These are phyloP conservation scores for Zoysia japonica DNA, from an alignment of 176 grass and related monocot species.

Conservation along the genomic window DNA sequence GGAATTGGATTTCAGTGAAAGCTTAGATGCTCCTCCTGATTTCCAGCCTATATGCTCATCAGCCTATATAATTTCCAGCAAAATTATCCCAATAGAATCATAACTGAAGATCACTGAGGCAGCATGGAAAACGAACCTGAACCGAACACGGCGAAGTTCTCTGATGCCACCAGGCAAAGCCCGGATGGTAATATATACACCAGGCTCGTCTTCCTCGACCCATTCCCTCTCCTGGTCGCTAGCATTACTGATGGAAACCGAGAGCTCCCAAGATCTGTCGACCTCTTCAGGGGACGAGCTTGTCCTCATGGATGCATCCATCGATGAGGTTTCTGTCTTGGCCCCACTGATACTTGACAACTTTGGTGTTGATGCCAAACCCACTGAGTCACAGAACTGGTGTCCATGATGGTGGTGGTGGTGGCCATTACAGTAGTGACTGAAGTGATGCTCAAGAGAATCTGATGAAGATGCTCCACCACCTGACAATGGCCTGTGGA, in stretches of 20 bases:
- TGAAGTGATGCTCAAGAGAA: conserved; percentile 66
- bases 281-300: conserved; percentile 78
- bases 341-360: conserved; percentile 88
- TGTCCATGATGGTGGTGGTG: conserved; percentile 49
- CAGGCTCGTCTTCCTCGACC: conserved; percentile 92
- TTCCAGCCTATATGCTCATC: background rate
- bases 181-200: conserved; percentile 93
- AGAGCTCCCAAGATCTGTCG: conserved; percentile 72
- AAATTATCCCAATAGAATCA: background rate
- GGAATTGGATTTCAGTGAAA: background rate
- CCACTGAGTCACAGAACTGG: conserved; percentile 52
- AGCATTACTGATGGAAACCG: conserved; percentile 78
- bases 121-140: conserved; percentile 61
- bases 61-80: background rate
- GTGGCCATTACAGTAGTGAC: conserved; percentile 31
- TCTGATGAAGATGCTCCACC: conserved; percentile 73
- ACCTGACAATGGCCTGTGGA: conserved; percentile 51
- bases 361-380: conserved; percentile 73
- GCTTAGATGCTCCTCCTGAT: background rate
- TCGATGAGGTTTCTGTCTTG: conserved; percentile 68
- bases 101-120: background rate
- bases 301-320: conserved; percentile 82
- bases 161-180: conserved; percentile 79
- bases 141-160: conserved; percentile 86
- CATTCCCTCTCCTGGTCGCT: conserved; percentile 93